phyloP scores from a whole-genome alignment of 495 filamentous ascomycete species.

The Penicillium manginii region DNA sequence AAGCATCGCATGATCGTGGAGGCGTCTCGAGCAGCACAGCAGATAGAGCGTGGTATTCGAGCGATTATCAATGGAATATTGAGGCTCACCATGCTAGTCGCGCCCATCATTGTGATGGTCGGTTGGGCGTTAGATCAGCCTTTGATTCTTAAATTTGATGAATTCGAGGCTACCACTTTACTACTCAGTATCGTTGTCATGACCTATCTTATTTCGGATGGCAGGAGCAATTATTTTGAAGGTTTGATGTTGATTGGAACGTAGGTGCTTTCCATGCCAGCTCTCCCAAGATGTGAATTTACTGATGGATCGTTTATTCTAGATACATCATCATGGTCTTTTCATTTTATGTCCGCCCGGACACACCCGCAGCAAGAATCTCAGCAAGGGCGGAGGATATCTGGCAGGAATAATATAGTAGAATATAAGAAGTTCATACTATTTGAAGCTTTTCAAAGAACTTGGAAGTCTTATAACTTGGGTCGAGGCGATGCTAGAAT shows the following conservation, averaged over 20 bases:
- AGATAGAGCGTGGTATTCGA: slow-evolving; percentile 31
- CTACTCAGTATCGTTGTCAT: slow-evolving; percentile 40
- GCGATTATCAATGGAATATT: slow-evolving; percentile 30
- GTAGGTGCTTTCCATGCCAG: slow-evolving; percentile 15
- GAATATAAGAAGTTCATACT: background rate
- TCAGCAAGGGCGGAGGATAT: background rate
- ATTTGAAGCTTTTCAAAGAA: too few species aligned
- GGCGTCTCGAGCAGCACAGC: slow-evolving; percentile 18
- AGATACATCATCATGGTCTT: slow-evolving; percentile 14
- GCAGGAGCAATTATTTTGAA: slow-evolving; percentile 66
- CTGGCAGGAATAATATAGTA: background rate
- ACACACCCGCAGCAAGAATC: background rate
- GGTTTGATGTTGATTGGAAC: slow-evolving; percentile 32
- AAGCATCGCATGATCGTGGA: slow-evolving; percentile 26
- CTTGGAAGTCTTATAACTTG: too few species aligned
- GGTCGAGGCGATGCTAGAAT: too few species aligned
- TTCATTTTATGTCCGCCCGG: slow-evolving; percentile 22
- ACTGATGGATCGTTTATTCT: too few species aligned
- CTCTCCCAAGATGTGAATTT: too few species aligned
- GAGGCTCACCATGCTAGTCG: slow-evolving; percentile 38
- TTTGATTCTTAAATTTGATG: slow-evolving; percentile 38
- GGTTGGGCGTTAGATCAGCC: slow-evolving; percentile 39
- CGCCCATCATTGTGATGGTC: slow-evolving; percentile 40
- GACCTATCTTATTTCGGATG: slow-evolving; percentile 60
- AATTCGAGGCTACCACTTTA: slow-evolving; percentile 41